Base-by-base conservation (phyloP, 306 rosid species). In the Abrus precatorius region DNA sequence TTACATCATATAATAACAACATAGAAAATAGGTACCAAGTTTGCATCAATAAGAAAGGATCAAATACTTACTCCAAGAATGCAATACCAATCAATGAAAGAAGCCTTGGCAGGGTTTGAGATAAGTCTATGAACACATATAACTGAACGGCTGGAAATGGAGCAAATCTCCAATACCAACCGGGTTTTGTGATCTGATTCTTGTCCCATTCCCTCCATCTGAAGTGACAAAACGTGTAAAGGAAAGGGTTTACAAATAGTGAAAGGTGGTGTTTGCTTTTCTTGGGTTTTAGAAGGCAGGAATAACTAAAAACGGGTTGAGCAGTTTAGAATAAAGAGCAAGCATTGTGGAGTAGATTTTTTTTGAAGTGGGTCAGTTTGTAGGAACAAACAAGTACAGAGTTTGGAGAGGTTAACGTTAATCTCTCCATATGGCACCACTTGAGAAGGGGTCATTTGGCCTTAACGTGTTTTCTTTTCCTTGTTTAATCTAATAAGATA, bases 11-110 rank as follows among this genome's bases (percentile, higher is more conserved):
- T 14, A 29, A 70, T 6, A 63, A 10, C 8, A 74, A 75, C 14
- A 11, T 52, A 56, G 2, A 43, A 57, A 78, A 56, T 2, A 41
- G 20, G n/a, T 7, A 33, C 28, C 3, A 56, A 72, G 20, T 48
- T 40, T 62, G 70, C 45, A 64, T 29, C 9, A 12, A 76, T 4
- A 32, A 50, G 48, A 27, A 54, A 64, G 47, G 48, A 32, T n/a
- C 10, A 74, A 65, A 81, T 56, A 85, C 97, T 54, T 82, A 95
- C 99, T 69, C 96, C 91, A 69, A 95, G 91, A 83, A 95, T 79
- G 79, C 83, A 92, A 78, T 95, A 93, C 99, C 99, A 95, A 81
- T 95, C 99, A 7, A 91, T 36, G 82, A 95, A 90, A 72, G 80
- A 71, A 14, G 84, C 36, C 41, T 76, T 77, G 13, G 72, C 1